Evolutionary conservation across 345 rosid genomes (phyloP), one percentile per base, ranked within the genome.

Genomic region (Microcos paniculata): DNA sequence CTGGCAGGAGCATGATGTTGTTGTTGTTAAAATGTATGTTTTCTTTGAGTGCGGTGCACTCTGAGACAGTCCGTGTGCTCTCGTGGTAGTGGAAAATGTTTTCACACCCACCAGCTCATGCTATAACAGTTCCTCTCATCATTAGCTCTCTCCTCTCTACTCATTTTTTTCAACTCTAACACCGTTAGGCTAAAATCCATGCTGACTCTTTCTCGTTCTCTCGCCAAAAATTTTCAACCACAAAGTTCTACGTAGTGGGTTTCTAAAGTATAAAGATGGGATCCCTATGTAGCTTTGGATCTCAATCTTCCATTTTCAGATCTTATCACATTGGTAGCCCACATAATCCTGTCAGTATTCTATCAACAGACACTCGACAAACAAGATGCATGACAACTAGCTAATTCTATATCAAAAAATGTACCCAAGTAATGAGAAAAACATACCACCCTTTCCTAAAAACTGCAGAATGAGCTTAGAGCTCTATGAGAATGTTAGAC

Each of bases 41-140:
- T 76, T 80, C 93, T 92, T 94, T 87, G 97, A 92, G 97, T 92
- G 98, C 87, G 86, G 85, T 85, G 76, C 97, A 92, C 97, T 88
- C 93, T 58, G 79, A 74, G n/a, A n/a, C n/a, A n/a, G n/a, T n/a
- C 56, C 74, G 53, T 35, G 40, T 35, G 40, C 40, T 35, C 75
- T 71, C 79, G 83, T 80, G 70, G 80, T 72, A 62, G 71, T 79
- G 67, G 66, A 65, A 80, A 74, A 69, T 83, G 45, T 70, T 75
- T 79, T 80, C 82, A 75, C 55, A 75, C 72, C 78, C 72, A 38
- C 48, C 70, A 4, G 6, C 45, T 63, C 62, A 23, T 23, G 13
- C 69, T 64, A 38, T 4, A 64, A 18, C 69, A 13, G 19, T 8
- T 21, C 18, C 16, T 13, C 48, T 43, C 70, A 38, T 59, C 40